A percentile compares a stretch with the other conserved stretches of the same genome.
Conservation (phyloP, 2,329 filamentous ascomycete species). For the Aplosporella prunicola region DNA sequence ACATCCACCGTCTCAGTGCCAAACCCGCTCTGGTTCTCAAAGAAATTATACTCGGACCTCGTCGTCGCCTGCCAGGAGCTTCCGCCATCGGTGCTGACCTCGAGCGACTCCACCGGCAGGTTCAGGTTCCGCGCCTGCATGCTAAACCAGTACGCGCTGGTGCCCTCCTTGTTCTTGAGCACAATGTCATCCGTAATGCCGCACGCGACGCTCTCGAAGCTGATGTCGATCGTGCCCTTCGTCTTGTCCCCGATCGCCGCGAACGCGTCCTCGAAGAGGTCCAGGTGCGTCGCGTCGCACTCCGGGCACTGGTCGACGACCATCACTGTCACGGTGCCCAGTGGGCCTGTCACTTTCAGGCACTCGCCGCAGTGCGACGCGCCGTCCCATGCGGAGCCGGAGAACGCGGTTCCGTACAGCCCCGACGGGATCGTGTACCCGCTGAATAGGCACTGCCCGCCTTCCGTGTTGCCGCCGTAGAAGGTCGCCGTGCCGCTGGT, state of each 20-base stretch:
- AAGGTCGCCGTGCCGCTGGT: constrained; percentile 26
- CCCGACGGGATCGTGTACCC: constrained; percentile 52
- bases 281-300: constrained; percentile 45
- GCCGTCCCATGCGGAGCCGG: constrained; percentile 47
- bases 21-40: constrained; percentile 50
- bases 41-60: constrained; percentile 48
- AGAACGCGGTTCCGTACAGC: constrained; percentile 53
- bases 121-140: constrained; percentile 59
- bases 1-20: constrained; percentile 46
- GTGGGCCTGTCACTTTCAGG: constrained; percentile 48
- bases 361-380: constrained; percentile 53
- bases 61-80: constrained; percentile 49
- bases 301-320: constrained; percentile 51
- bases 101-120: constrained; percentile 45
- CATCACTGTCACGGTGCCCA: constrained; percentile 54
- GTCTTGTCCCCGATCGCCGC: constrained; percentile 34
- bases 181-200: constrained; percentile 41
- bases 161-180: constrained; percentile 46
- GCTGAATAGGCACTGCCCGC: constrained; percentile 55
- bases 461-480: constrained; percentile 36
- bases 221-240: constrained; percentile 41
- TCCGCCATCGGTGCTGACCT: constrained; percentile 53
- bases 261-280: constrained; percentile 47
- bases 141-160: constrained; percentile 46
- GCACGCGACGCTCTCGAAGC: constrained; percentile 43